phyloP scores from a whole-genome alignment of 139 green algal genomes.

The Ettlia oleoabundans region DNA sequence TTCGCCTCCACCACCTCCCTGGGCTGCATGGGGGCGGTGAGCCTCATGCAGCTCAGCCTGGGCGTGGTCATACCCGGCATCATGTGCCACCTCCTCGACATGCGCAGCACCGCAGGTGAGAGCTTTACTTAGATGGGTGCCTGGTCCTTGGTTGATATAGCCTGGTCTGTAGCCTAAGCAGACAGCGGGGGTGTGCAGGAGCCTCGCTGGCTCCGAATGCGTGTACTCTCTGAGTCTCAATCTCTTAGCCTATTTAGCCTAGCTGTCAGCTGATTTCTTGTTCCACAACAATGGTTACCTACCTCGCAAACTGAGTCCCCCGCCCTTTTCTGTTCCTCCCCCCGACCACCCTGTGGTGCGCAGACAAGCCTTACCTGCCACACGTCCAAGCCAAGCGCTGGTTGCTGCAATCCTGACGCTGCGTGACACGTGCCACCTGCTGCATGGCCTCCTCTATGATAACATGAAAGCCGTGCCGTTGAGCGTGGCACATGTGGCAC shows the following conservation, averaged over 20 bases:
- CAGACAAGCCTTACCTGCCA: conserved; percentile 50
- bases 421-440: not conserved
- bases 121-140: too few relatives aligned
- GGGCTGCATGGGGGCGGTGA: conserved; percentile 53
- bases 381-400: conserved; percentile 62
- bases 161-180: too few relatives aligned
- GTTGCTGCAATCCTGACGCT: conserved; percentile 34
- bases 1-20: conserved; percentile 42
- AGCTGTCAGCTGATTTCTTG: too few relatives aligned
- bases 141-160: too few relatives aligned
- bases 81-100: conserved; percentile 33
- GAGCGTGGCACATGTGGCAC: conserved; percentile 2
- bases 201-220: too few relatives aligned
- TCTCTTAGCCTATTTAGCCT: too few relatives aligned
- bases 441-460: not conserved
- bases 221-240: too few relatives aligned
- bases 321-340: too few relatives aligned
- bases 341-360: too few relatives aligned
- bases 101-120: not conserved
- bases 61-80: conserved; percentile 53
- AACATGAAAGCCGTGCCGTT: not conserved
- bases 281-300: too few relatives aligned
- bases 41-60: conserved; percentile 55
- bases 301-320: not conserved
- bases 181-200: too few relatives aligned